Evolutionary conservation across 495 filamentous ascomycete species (phyloP), one percentile per base, ranked within the genome.

Genomic region (Podospora tetraspora): DNA sequence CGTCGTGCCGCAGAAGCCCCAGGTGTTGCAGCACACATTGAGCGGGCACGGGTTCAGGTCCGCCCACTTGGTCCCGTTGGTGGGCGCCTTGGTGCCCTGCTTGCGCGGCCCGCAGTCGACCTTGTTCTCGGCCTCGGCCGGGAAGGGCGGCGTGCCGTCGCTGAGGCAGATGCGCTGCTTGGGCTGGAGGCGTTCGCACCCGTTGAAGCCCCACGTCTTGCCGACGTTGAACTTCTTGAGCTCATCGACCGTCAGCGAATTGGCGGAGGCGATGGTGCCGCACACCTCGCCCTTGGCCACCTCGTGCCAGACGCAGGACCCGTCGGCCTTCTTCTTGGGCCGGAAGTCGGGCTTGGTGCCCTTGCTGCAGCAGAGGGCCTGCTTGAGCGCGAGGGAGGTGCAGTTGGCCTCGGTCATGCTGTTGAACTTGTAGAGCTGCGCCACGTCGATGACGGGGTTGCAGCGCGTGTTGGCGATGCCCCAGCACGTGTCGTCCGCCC

Each of bases 1-100:
- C 0, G 75, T 82, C 2, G 72, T 80, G 19, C 84, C 84, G 66
- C 84, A 86, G 24, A 81, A 75, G 16, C 83, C 84, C 77, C 79
- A 83, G 3, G 74, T 72, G 64, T 81, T 73, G 62, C 76, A 78
- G 69, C 73, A 66, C 19, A 66, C 73, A 58, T 80, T 80, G 13
- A 80, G 70, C 23, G 75, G 76, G 60, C 77, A 80, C 12, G 74
- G 77, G 57, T 79, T 80, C 3, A 79, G 66, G 52, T 57, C 67
- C 7, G 62, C 57, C 37, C 71, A 63, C 29, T 69, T 63, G 30
- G 68, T 73, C 7, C 65, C 67, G 9, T 63, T 37, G 22, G 71
- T 63, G 2, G 66, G 70, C 11, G n/a, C 27, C 8, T 23, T 58
- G 16, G 70, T 68, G 27, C 71, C 71, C 4, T 32, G 7, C 37